Evolutionary conservation across 2,329 filamentous ascomycete genomes (phyloP).

Genomic region (Lachnellula cervina): DNA sequence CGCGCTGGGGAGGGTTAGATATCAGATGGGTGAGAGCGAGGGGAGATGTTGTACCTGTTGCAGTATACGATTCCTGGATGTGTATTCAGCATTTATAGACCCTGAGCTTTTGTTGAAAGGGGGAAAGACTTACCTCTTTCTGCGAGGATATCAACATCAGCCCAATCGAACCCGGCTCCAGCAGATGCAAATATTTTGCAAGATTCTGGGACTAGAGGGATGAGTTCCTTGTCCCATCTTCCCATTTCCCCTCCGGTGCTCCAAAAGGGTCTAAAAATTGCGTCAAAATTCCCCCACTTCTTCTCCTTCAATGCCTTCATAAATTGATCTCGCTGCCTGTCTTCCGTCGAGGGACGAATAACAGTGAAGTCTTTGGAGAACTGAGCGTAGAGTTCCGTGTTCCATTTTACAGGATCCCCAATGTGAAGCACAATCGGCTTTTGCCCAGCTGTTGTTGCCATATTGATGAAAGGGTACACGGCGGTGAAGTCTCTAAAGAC

Average conservation of each 20-base stretch:
- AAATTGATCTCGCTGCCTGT: constrained; percentile 48
- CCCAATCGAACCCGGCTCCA: constrained; percentile 61
- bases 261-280: constrained; percentile 56
- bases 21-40: background rate
- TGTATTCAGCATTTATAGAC: background rate
- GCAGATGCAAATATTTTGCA: constrained; percentile 55
- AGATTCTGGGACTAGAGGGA: constrained; percentile 47
- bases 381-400: constrained; percentile 22
- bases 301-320: constrained; percentile 44
- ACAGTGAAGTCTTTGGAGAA: constrained; percentile 41
- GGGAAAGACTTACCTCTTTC: constrained; percentile 39
- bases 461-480: background rate
- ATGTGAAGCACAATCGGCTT: constrained; percentile 32
- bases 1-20: constrained; percentile 37
- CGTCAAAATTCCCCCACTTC: constrained; percentile 50
- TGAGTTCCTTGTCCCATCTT: constrained; percentile 55
- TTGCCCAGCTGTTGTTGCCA: constrained; percentile 6
- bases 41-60: constrained; percentile 42
- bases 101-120: background rate
- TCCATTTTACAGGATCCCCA: constrained; percentile 32
- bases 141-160: constrained; percentile 55
- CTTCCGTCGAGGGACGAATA: constrained; percentile 44
- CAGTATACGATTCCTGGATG: constrained; percentile 58
- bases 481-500: background rate
- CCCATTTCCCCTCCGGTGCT: constrained; percentile 62